Conservation (phyloP, 225 moss, liverwort and hornwort species). For the Ulota crispa region DNA sequence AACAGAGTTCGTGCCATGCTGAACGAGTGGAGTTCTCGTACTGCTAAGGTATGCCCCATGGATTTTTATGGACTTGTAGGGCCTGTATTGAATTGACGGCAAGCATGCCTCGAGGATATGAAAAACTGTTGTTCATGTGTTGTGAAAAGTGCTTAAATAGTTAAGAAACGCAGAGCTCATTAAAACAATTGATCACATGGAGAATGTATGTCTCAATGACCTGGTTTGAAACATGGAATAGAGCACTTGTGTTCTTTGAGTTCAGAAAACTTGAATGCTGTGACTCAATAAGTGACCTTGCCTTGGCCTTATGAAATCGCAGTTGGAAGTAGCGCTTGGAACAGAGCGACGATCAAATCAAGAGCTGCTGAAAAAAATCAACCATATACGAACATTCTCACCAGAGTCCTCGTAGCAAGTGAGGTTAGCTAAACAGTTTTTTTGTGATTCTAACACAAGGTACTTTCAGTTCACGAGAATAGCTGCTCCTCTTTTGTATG, state of each 20-base stretch:
- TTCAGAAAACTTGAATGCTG: background rate
- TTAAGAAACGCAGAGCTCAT: background rate
- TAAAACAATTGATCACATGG: background rate
- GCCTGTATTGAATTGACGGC: slow-evolving; percentile 7
- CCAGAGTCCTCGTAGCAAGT: slow-evolving; percentile 42
- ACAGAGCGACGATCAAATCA: slow-evolving; percentile 52
- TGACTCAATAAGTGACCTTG: background rate
- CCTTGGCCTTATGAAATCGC: slow-evolving; percentile 24
- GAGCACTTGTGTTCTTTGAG: background rate
- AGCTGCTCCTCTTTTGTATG: slow-evolving; percentile 7
- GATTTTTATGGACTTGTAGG: background rate
- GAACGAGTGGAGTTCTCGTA: slow-evolving; percentile 94
- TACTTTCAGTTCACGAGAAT: slow-evolving; percentile 7
- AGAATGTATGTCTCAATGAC: background rate
- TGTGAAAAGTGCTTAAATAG: background rate
- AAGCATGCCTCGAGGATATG: background rate
- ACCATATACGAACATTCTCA: slow-evolving; percentile 41
- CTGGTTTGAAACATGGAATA: background rate
- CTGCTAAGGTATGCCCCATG: slow-evolving; percentile 69
- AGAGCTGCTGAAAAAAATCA: slow-evolving; percentile 51
- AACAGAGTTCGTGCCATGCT: slow-evolving; percentile 86
- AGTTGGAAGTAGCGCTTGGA: slow-evolving; percentile 70
- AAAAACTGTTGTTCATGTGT: slow-evolving; percentile 4
- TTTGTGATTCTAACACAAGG: background rate
- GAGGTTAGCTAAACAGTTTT: slow-evolving; percentile 1